Base-by-base conservation (phyloP, 345 rosid species). In the Melastoma malabathricum region DNA sequence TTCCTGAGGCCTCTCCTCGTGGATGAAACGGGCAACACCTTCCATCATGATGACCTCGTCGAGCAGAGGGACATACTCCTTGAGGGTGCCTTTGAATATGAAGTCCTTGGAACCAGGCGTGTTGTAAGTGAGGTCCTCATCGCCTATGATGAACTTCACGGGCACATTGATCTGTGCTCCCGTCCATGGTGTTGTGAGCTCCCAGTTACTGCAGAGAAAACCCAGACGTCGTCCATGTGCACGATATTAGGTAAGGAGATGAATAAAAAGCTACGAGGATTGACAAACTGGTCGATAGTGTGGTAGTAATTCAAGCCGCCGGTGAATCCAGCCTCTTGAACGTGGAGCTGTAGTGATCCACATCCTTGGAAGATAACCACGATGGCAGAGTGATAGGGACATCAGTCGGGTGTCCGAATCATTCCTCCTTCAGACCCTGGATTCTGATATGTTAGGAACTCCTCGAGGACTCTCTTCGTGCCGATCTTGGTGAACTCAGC, bases 301-400 rank as follows among this genome's bases (percentile, higher is more conserved):
- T 94, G 74, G 67, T 90, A 90, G 71, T 83, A 86, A 76, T 90
- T 90, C n/a, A 90, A 47, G 12, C 64, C 71, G 52, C 94, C 83
- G 2, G 96, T 83, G 77, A 89, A 86, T 48, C 98, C 94, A 44
- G 41, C 78, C 10, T 68, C 60, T 72, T 63, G 51, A 60, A 83
- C 58, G 81, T 80, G 57, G 49, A 29, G 16, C 47, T 54, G 62
- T 73, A 77, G 55, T 78, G 81, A 46, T 65, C 54, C 4, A 83
- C 6, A 53, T 78, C 84, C 59, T 66, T 72, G 54, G 78, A 80
- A 2, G 82, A 58, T 12, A 86, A 52, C 98, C 96, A 86, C 20
- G 83, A 22, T 5, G 98, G 96, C 62, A 83, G 59, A 56, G 64
- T 23, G 29, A 58, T 14, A 48, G 68, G 60, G 13, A 66, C 47